Conservation (phyloP, 805 yeast species). For the Lipomyces mesembrius region DNA sequence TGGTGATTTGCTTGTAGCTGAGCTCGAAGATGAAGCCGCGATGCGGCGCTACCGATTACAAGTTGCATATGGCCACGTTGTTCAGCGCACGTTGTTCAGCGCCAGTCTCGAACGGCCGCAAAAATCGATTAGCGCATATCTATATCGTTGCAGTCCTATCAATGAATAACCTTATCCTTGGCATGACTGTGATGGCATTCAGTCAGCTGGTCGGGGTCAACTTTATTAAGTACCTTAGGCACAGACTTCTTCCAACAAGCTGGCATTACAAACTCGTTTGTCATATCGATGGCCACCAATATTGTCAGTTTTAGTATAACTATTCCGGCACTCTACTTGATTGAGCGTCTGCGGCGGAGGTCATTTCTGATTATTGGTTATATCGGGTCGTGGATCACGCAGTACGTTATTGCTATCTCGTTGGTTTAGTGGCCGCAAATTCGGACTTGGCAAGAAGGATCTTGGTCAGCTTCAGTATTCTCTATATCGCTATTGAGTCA, state of each 20-base stretch:
- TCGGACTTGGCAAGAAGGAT: constrained; percentile 51
- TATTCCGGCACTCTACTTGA: constrained; percentile 77
- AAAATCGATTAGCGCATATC: too few relatives aligned
- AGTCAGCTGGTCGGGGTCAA: constrained; percentile 92
- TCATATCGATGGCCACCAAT: constrained; percentile 77
- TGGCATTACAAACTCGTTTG: constrained; percentile 68
- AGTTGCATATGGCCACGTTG: too few relatives aligned
- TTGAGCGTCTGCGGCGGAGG: constrained; percentile 82
- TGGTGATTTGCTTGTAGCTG: too few relatives aligned
- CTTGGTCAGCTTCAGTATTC: constrained; percentile 57
- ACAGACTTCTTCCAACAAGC: constrained; percentile 74
- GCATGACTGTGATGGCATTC: constrained; percentile 71
- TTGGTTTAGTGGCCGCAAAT: constrained; percentile 54
- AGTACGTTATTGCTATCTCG: constrained; percentile 72
- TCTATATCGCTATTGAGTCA: constrained; percentile 77
- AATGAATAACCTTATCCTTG: constrained; percentile 71
- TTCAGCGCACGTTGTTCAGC: too few relatives aligned
- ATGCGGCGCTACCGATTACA: too few relatives aligned
- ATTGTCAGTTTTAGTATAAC: constrained; percentile 80
- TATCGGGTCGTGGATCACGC: constrained; percentile 66
- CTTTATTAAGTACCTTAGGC: constrained; percentile 86
- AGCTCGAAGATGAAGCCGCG: too few relatives aligned
- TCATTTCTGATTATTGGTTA: constrained; percentile 74
- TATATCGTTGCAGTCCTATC: too few relatives aligned
- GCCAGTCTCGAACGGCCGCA: too few relatives aligned